phyloP scores from a whole-genome alignment of 169 alveolate genomes.

The Eimeria praecox region DNA sequence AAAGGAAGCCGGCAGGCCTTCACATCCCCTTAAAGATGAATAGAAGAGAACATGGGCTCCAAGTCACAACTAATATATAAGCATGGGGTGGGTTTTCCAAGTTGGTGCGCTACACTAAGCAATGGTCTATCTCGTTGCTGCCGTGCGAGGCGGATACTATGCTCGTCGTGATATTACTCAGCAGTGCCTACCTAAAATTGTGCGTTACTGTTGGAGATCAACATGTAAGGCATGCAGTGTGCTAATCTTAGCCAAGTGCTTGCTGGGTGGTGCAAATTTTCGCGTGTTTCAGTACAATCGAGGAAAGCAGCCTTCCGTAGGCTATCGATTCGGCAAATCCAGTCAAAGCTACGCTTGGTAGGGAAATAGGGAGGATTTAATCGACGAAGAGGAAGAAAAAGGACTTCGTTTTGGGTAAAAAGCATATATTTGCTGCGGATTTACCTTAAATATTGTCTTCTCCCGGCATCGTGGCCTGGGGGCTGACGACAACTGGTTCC shows the following conservation, averaged over 20 bases:
- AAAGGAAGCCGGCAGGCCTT: not conserved
- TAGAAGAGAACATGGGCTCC: not conserved
- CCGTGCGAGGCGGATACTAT: not conserved
- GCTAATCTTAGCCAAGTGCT: not conserved
- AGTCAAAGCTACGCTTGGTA: not conserved
- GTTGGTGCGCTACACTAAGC: not conserved
- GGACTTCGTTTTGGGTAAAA: not conserved
- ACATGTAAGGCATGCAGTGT: not conserved
- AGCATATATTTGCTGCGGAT: not conserved
- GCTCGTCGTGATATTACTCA: not conserved
- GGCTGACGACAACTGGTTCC: slow-evolving; percentile 70
- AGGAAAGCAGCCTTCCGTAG: not conserved
- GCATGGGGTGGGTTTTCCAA: not conserved
- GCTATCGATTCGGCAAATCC: slow-evolving; percentile 16
- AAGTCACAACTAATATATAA: not conserved
- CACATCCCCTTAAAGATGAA: not conserved
- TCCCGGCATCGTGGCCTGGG: slow-evolving; percentile 29
- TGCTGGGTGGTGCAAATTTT: not conserved
- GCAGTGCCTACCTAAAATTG: not conserved
- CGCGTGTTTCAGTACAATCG: not conserved
- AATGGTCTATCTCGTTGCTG: not conserved
- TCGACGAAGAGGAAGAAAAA: not conserved
- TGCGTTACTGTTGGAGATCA: not conserved
- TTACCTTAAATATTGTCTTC: not conserved
- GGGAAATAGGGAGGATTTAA: not conserved